Percentiles rank a stretch among this genome's conserved stretches.
Conservation (phyloP, 2,329 filamentous ascomycete species). For the Cadophora sp. region DNA sequence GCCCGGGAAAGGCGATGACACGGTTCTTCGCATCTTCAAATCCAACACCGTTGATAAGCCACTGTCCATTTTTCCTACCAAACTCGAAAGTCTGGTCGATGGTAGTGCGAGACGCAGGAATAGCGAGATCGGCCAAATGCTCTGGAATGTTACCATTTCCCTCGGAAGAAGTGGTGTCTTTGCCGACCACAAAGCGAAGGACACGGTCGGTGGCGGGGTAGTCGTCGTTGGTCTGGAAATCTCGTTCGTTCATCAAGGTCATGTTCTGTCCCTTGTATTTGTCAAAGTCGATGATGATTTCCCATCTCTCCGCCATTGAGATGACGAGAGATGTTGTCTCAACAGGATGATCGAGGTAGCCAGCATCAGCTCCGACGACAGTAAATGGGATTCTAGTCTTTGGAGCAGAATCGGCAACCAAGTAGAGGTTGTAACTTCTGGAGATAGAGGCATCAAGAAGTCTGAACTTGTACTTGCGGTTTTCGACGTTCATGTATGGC, state of each 20-base stretch:
- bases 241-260: constrained; percentile 51
- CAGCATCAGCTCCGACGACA: constrained; percentile 49
- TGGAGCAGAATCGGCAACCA: constrained; percentile 31
- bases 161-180: constrained; percentile 21
- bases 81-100: constrained; percentile 56
- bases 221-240: constrained; percentile 54
- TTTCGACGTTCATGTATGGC: constrained; percentile 64
- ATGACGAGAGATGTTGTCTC: constrained; percentile 52
- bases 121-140: constrained; percentile 15
- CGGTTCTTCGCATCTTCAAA: constrained; percentile 55
- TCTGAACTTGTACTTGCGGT: constrained; percentile 63
- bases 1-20: constrained; percentile 55
- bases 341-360: constrained; percentile 50
- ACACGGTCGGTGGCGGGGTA: constrained; percentile 59
- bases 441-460: constrained; percentile 21
- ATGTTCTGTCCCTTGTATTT: constrained; percentile 56
- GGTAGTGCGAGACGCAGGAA: constrained; percentile 35
- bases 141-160: constrained; percentile 42
- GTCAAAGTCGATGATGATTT: constrained; percentile 63
- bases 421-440: constrained; percentile 34
- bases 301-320: constrained; percentile 63
- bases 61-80: constrained; percentile 52
- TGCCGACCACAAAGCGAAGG: constrained; percentile 52
- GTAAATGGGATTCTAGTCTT: constrained; percentile 49
- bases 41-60: constrained; percentile 59